A percentile compares a stretch with the other conserved stretches of the same genome.
Evolutionary conservation across 225 moss, liverwort and hornwort genomes (phyloP).

Genomic region (Asterella californica): DNA sequence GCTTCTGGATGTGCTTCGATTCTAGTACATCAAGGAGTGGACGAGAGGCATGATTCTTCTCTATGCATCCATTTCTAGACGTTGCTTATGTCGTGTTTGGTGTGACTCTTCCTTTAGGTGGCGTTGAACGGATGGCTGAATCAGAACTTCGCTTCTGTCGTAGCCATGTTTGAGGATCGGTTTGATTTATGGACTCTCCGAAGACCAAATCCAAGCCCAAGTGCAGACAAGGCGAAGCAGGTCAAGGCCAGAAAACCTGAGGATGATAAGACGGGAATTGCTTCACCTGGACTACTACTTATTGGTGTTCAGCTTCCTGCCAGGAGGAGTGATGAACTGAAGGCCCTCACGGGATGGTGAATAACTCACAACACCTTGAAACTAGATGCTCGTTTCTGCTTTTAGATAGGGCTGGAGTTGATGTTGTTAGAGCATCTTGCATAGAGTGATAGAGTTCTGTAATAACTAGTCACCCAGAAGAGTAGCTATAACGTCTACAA

Average conservation of each 20-base stretch:
- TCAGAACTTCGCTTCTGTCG: constrained; percentile 71
- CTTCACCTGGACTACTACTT: constrained; percentile 45
- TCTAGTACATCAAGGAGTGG: not conserved
- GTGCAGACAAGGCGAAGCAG: constrained; percentile 7
- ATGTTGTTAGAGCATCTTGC: not conserved
- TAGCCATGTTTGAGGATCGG: constrained; percentile 93
- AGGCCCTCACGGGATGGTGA: constrained; percentile 84
- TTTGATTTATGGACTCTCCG: constrained; percentile 83
- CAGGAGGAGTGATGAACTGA: constrained; percentile 83
- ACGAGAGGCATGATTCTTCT: not conserved
- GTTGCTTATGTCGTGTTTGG: not conserved
- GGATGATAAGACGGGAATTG: constrained; percentile 9
- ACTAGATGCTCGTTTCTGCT: not conserved
- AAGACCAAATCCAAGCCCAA: constrained; percentile 22
- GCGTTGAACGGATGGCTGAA: constrained; percentile 83
- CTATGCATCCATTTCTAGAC: not conserved
- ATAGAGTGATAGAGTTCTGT: not conserved
- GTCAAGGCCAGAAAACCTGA: constrained; percentile 6
- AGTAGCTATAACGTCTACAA: not conserved
- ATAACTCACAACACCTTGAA: not conserved
- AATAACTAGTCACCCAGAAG: not conserved
- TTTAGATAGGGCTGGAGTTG: not conserved
- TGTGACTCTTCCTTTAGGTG: constrained; percentile 46
- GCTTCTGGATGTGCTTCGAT: not conserved
- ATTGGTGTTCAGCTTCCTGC: constrained; percentile 63